Conservation (phyloP, 2,329 filamentous ascomycete genomes). For the Aspergillus japonicus region DNA sequence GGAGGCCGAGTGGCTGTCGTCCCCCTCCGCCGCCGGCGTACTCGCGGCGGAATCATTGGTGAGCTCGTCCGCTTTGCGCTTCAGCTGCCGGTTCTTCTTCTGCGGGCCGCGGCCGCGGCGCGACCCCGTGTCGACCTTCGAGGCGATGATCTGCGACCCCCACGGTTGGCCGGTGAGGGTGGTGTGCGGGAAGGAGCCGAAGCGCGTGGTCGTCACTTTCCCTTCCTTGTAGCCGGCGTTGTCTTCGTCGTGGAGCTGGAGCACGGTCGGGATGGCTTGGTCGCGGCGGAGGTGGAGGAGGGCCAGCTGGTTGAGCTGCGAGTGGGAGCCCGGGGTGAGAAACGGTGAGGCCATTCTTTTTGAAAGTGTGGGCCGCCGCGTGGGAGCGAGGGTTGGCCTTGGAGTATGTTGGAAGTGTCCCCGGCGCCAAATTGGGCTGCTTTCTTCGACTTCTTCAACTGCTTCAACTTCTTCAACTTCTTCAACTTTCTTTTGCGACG, state of each 20-base stretch:
- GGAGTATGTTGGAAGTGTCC: neutral
- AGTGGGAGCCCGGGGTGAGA: conserved; percentile 64
- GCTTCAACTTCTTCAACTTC: conserved; percentile 9
- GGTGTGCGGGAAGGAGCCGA: conserved; percentile 83
- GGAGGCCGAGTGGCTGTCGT: conserved; percentile 9
- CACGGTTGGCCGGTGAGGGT: conserved; percentile 76
- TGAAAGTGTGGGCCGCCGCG: neutral
- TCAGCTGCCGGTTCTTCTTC: conserved; percentile 58
- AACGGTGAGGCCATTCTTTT: conserved; percentile 67
- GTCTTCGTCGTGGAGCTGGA: conserved; percentile 61
- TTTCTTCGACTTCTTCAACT: neutral
- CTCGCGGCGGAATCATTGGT: conserved; percentile 23
- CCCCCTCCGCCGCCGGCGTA: conserved; percentile 20
- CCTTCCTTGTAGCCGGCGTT: conserved; percentile 73
- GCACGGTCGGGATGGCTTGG: conserved; percentile 72
- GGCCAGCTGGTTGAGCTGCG: conserved; percentile 67
- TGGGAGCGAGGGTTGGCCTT: neutral
- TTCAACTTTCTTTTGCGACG: conserved; percentile 8
- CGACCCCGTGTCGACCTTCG: conserved; percentile 87
- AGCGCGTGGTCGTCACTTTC: conserved; percentile 83
- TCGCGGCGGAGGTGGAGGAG: conserved; percentile 89
- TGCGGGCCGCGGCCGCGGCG: conserved; percentile 74
- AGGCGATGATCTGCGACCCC: conserved; percentile 90
- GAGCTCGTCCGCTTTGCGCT: conserved; percentile 48
- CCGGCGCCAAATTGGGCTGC: neutral